Base-by-base conservation (phyloP, 345 rosid species). In the Dovyalis caffra region DNA sequence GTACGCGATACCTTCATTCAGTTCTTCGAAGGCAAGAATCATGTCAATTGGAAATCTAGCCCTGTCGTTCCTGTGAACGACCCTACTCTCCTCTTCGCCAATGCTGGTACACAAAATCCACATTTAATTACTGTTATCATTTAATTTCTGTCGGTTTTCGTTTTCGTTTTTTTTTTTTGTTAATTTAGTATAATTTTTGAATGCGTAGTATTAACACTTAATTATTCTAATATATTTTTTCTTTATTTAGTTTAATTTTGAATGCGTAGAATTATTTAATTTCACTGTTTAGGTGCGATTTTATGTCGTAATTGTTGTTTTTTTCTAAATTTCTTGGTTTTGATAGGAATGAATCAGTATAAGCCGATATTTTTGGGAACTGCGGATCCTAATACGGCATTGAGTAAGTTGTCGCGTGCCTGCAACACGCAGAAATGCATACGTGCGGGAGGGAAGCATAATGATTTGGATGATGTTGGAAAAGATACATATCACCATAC, bases 401-500 rank as follows among this genome's bases (percentile, higher is more conserved):
- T 95, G 73, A 89, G 98, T 78, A 95, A 90, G 75, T 85, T 93
- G 20, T 76, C 82, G 0, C 88, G 98, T 18, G 97, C 97, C 23
- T 93, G 89, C 85, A 90, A 93, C 84, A 93, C 98, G 28, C 99
- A 95, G 71, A 95, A 95, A 88, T 95, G 97, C 78, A 95, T 95
- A 51, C 92, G 98, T 20, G 99, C 99, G 3, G 99, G 98, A 32
- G 99, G 97, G 45, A 95, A 95, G 84, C 98, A 95, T 78, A 95
- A 95, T 69, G 99, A 95, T 81, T 90, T 95, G 3, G 99, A 95
- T 45, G 99, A 95, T 80, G 99, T 95, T 5, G 99, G 99, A 40
- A 93, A 95, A 78, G 99, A 95, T 72, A 95, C 99, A 28, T 95
- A 95, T 78, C 98, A 95, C 78, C 99, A 95, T 72, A 93, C 99